Base-by-base conservation (phyloP, 345 rosid genomes). In the Turritis glabra region DNA sequence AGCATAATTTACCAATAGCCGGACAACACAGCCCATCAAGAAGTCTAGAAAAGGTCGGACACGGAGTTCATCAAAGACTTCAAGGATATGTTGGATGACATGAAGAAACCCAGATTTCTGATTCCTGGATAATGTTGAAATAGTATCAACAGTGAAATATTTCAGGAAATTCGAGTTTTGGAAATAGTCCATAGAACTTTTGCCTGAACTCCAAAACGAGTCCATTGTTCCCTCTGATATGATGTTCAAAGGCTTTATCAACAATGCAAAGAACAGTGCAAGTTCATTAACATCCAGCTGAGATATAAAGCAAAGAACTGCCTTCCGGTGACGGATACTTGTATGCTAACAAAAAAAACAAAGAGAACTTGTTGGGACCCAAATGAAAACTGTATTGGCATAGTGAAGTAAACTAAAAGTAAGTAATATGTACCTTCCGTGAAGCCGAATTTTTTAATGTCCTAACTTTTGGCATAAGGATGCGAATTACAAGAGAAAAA, bases 391-490 rank as follows among this genome's bases (percentile, higher is more conserved):
- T 54, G 33, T 50, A 46, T 33, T 47, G 37, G 23, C 30, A 44
- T 26, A 54, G 68, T 56, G 48, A 33, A 47, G 64, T 19, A 67
- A 69, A 29, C 27, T 21, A 25, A 41, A 69, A 23, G 74, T 23
- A 62, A 63, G 47, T 60, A 61, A 37, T 13, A 48, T 69, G 71
- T 80, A 94, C 98, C 91, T 91, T 94, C 63, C 96, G 86, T 57
- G 98, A 86, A 64, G 93, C 96, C 46, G 83, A 88, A 13, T 69
- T 85, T 85, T 87, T 92, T 77, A 88, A 77, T 67, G 86, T 95
- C 80, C 97, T 88, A 69, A 92, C 89, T 89, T 90, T 92, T 65
- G 97, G 96, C 81, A 86, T 81, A 79, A 92, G 82, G 74, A 92
- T 78, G 33, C 84, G 87, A 48, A 92, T 73, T 73, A 86, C 88